Conservation (phyloP, 1,284 basidiomycete species). For the Coniferiporia weirii region DNA sequence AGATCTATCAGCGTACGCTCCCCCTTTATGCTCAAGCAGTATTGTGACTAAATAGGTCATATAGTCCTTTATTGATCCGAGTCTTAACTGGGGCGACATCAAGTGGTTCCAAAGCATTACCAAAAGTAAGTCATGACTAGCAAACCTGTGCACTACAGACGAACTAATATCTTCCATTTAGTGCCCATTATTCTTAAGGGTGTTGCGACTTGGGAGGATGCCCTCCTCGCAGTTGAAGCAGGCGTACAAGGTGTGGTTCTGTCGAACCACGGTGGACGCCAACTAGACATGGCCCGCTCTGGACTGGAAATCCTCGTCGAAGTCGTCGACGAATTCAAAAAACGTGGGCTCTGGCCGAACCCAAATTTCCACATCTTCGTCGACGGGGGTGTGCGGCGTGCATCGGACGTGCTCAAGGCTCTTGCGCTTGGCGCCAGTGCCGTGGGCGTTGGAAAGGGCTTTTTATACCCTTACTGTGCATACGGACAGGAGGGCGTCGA, state of each 20-base stretch:
- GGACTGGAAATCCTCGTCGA: constrained; percentile 63
- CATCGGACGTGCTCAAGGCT: constrained; percentile 70
- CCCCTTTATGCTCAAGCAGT: not conserved
- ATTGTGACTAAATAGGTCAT: constrained; percentile 41
- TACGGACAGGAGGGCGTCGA: constrained; percentile 60
- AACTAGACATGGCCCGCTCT: constrained; percentile 60
- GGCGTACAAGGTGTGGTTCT: constrained; percentile 61
- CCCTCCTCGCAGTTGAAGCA: constrained; percentile 59
- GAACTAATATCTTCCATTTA: constrained; percentile 14
- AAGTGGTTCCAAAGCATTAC: constrained; percentile 88
- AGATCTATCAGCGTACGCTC: constrained; percentile 80
- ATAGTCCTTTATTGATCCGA: constrained; percentile 79
- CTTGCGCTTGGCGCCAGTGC: constrained; percentile 66
- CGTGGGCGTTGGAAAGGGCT: constrained; percentile 51
- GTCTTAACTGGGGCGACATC: constrained; percentile 82
- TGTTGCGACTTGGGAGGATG: constrained; percentile 55
- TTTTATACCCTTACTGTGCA: constrained; percentile 60
- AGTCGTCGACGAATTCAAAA: constrained; percentile 54
- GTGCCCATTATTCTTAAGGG: constrained; percentile 52
- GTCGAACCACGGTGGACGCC: constrained; percentile 64
- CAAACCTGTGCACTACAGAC: not conserved
- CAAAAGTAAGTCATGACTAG: constrained; percentile 31
- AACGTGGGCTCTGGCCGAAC: constrained; percentile 37
- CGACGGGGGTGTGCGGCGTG: constrained; percentile 66
- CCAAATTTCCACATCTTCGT: constrained; percentile 62